Base-by-base conservation (phyloP, 1,139 yeast genomes). In the Eremothecium gossypii region DNA sequence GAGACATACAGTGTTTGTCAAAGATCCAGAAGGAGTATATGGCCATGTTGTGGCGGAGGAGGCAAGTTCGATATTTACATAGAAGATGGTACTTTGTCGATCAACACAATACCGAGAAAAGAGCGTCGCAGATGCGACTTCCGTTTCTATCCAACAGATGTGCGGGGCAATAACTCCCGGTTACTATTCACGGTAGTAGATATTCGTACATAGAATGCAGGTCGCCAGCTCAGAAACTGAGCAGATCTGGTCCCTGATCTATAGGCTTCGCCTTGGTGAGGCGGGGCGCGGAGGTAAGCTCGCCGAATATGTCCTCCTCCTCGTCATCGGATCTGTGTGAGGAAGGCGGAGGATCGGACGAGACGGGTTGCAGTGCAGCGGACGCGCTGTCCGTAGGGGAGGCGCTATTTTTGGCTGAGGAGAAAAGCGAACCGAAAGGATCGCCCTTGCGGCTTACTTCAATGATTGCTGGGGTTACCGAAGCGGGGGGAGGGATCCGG, bases 11-110 rank as follows among this genome's bases (percentile, higher is more conserved):
- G 60, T 89, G 96, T 57, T 93, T 74, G 59, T 89, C 96, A 59
- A 82, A 89, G 42, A 89, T 75, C 79, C 87, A 83, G 60, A 87
- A 83, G 7, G 95, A 83, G 63, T 81, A 81, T 42, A 86, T 77
- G 13, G 76, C 69, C 79, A 75, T 34, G 33, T 27, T 27, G 33
- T 7, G n/a, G 17, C 30, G 23, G 23, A 6, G 23, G 23, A 17
- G 23, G 23, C 23, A 17, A 3, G 23, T 17, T 17, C 23, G 23
- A 17, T 17, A 17, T 17, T 17, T 17, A 17, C 23, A 17, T 17
- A 17, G 23, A 17, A 17, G 23, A 17, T 17, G 23, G 6, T 17
- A 17, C 23, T 17, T 17, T 17, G 23, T 17, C 23, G 23, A 17
- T 17, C 23, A 17, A 17, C 23, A 17, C 23, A 17, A 17, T 17